Evolutionary conservation across 139 green algal species (phyloP).

Genomic region (Chlamydomonas sphaeroides): DNA sequence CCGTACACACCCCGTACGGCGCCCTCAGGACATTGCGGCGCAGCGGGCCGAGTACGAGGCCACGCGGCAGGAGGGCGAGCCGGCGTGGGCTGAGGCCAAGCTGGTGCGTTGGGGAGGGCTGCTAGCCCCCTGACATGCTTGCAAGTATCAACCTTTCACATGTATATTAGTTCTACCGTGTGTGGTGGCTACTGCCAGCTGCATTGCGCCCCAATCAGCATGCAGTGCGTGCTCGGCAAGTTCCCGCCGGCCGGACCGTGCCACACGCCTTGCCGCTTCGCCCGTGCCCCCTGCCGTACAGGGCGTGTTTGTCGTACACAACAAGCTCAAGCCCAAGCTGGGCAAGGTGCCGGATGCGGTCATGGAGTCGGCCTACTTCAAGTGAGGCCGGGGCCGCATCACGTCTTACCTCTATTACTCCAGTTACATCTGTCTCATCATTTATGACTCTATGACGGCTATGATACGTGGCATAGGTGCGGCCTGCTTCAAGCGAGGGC

Average conservation of each 20-base stretch:
- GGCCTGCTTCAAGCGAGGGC: no score
- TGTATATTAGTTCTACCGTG: no score
- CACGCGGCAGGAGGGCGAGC: background rate
- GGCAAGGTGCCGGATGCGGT: slow-evolving; percentile 6
- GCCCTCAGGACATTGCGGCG: slow-evolving; percentile 12
- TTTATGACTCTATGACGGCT: background rate
- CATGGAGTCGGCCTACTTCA: slow-evolving; percentile 27
- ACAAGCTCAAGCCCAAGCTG: slow-evolving; percentile 33
- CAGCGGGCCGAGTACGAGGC: slow-evolving; percentile 24
- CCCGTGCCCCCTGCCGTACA: background rate
- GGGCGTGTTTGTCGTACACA: slow-evolving; percentile 43
- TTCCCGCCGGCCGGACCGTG: background rate
- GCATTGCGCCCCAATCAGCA: no score
- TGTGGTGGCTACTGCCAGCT: no score
- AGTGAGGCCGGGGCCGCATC: no score
- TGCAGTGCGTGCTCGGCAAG: background rate
- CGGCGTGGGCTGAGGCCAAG: slow-evolving; percentile 9
- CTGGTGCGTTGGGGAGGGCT: slow-evolving; percentile 11
- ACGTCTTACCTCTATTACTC: no score
- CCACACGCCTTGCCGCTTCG: background rate
- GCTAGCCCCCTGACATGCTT: no score
- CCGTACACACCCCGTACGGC: no score
- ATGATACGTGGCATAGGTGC: background rate
- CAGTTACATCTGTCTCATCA: background rate
- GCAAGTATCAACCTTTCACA: no score